Base-by-base conservation (phyloP, 2,329 filamentous ascomycete species). In the Rosellinia necatrix region DNA sequence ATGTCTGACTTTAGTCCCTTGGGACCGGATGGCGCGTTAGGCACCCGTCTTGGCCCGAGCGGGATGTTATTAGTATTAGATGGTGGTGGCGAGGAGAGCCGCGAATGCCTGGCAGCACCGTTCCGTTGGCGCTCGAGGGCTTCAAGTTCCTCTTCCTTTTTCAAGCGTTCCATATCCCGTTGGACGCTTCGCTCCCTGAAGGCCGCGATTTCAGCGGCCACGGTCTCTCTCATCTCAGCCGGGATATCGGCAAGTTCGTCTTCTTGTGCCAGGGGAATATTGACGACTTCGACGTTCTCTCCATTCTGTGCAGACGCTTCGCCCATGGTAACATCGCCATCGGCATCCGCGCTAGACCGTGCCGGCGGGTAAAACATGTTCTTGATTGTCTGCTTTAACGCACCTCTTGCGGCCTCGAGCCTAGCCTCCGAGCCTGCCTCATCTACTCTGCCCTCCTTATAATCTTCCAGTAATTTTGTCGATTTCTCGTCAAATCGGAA, bases 171-270 rank as follows among this genome's bases (percentile, higher is more conserved):
- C 68, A 96, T 77, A 69, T 99, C 94, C 34, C 93, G 83, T 59
- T 89, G 86, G 57, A 87, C 96, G 65, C 93, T 97, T 17, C 93
- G 84, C 64, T 99, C 94, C 62, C 94, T 84, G 78, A 99, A 99
- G 0, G 92, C 90, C 0, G 91, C 87, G 67, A 99, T 99, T 71
- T 99, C 96, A 54, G 88, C 88, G 0, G 94, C 91, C 13, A 99
- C 94, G 0, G 91, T 92, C 70, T 96, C 94, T 21, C 94, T 87
- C 91, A 96, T 96, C 70, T 97, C 94, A 1, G 91, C 88, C 0
- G 94, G 94, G 43, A 99, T 97, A 67, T 99, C 94, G 17, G 92
- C 88, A 25, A 99, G 80, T 69, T 99, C 94, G 68, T 99, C 96
- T 61, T 99, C 94, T 49, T 89, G 84, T 1, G 88, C 86, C 27